Conservation (phyloP, 2,329 filamentous ascomycete species). For the Ophiostoma perfectum region DNA sequence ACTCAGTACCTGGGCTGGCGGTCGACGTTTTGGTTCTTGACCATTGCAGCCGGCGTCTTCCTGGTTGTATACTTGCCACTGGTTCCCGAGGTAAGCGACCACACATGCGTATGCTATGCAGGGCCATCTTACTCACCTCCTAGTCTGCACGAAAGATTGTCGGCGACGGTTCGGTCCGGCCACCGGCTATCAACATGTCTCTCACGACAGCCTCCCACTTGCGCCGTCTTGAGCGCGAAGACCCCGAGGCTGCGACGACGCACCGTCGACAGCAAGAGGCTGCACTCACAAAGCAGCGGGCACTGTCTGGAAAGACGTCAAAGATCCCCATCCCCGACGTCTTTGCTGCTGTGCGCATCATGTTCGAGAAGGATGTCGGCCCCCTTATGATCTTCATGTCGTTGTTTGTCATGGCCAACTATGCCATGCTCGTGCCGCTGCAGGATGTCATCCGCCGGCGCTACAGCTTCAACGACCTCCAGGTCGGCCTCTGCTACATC, state of each 20-base stretch:
- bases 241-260: conserved; percentile 24
- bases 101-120: no score
- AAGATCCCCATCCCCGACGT: conserved; percentile 32
- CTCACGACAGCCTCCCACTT: conserved; percentile 23
- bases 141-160: conserved; percentile 40
- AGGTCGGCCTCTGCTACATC: conserved; percentile 42
- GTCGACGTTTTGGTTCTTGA: conserved; percentile 53
- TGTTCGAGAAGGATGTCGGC: conserved; percentile 36
- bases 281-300: conserved; percentile 17
- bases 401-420: conserved; percentile 35
- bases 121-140: not conserved
- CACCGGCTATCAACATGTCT: conserved; percentile 31
- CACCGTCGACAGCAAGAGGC: conserved; percentile 18
- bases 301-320: conserved; percentile 24
- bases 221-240: conserved; percentile 11
- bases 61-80: conserved; percentile 32
- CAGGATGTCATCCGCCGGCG: conserved; percentile 33
- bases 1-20: conserved; percentile 49
- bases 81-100: conserved; percentile 23
- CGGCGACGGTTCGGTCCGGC: conserved; percentile 41
- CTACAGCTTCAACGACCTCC: conserved; percentile 35
- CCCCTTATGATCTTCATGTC: conserved; percentile 34
- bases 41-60: conserved; percentile 38
- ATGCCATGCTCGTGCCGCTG: conserved; percentile 33
- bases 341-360: conserved; percentile 32